Base-by-base conservation (phyloP, 1,284 basidiomycete species). In the Fomitopsis schrenkii region DNA sequence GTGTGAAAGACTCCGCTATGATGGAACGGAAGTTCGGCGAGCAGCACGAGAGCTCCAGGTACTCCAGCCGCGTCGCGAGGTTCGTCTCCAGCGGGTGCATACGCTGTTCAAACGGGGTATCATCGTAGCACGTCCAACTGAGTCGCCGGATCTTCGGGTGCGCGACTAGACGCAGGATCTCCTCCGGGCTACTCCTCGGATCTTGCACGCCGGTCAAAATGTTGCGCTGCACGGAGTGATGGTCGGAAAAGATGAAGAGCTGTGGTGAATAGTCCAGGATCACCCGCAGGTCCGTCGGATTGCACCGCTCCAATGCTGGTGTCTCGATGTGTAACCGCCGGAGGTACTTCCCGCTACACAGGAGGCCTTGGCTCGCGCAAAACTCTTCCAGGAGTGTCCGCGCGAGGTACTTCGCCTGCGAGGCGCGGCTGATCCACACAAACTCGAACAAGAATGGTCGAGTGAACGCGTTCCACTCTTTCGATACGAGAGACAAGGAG, bases 71-170 rank as follows among this genome's bases (percentile, higher is more conserved):
- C 5, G 74, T 77, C 1, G 83, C 82, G 1, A 80, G 77, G 59
- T 78, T 80, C 53, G 75, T 74, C 52, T 86, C 77, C 35, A 83
- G 77, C 0, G 83, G 83, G 1, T 80, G 79, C 69, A 87, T 80
- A 26, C 83, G 80, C 19, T 80, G 75, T 57, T 84, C 83, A 63
- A 88, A 85, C 0, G 81, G 80, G 1, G 83, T 76, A 60, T 89
- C 84, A 64, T 85, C 86, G 66, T 90, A 90, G 67, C 83, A 87
- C 45, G 87, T 90, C 81, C 86, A 88, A 28, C 82, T 84, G 22
- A 90, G 75, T 38, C 83, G 76, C 15, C 83, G 79, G 38, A 91
- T 81, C 59, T 79, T 76, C 3, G 83, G 83, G 48, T 80, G 82
- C 15, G 83, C 80, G 53, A 89, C 80, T 14, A 84, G 79, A 17